These are phyloP conservation scores for Hirsutella minnesotensis DNA, from an alignment of 2,329 filamentous ascomycete genomes.

Conservation along the genomic window DNA sequence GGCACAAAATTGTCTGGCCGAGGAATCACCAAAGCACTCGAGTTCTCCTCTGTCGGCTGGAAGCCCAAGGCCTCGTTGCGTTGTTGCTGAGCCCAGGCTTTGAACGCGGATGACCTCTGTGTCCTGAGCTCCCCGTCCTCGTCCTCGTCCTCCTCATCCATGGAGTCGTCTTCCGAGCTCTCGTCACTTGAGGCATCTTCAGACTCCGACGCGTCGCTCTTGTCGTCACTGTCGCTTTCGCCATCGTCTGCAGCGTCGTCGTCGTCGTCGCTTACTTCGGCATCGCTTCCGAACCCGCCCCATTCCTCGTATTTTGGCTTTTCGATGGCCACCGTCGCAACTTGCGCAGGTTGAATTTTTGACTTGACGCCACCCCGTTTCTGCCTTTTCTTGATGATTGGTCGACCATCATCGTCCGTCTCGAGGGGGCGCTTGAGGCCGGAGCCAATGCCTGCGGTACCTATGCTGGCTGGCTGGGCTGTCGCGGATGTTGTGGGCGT, in stretches of 20 bases:
- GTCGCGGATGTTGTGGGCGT: too few species aligned
- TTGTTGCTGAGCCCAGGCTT: slow-evolving; percentile 81
- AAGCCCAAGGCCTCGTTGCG: slow-evolving; percentile 73
- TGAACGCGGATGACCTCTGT: slow-evolving; percentile 58
- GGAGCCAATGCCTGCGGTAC: slow-evolving; percentile 41
- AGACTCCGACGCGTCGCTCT: slow-evolving; percentile 12
- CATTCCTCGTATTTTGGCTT: slow-evolving; percentile 38
- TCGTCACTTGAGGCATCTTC: slow-evolving; percentile 18
- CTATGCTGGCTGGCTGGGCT: slow-evolving; percentile 1
- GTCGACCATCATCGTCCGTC: slow-evolving; percentile 64
- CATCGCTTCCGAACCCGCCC: slow-evolving; percentile 48
- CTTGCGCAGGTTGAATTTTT: slow-evolving; percentile 33
- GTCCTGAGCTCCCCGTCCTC: slow-evolving; percentile 14
- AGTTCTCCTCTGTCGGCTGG: slow-evolving; percentile 30
- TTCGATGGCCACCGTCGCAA: slow-evolving; percentile 25
- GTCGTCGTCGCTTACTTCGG: slow-evolving; percentile 9
- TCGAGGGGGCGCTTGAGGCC: slow-evolving; percentile 84
- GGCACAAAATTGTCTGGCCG: slow-evolving; percentile 52
- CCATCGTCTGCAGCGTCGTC: slow-evolving; percentile 12
- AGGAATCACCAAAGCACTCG: slow-evolving; percentile 37
- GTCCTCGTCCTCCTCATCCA: slow-evolving; percentile 17
- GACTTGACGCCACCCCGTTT: slow-evolving; percentile 51
- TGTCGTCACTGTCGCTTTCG: slow-evolving; percentile 13
- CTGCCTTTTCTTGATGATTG: slow-evolving; percentile 73
- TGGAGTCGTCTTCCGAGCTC: slow-evolving; percentile 15